phyloP scores from a whole-genome alignment of 169 alveolate species.

The Plasmodium gallinaceum region DNA sequence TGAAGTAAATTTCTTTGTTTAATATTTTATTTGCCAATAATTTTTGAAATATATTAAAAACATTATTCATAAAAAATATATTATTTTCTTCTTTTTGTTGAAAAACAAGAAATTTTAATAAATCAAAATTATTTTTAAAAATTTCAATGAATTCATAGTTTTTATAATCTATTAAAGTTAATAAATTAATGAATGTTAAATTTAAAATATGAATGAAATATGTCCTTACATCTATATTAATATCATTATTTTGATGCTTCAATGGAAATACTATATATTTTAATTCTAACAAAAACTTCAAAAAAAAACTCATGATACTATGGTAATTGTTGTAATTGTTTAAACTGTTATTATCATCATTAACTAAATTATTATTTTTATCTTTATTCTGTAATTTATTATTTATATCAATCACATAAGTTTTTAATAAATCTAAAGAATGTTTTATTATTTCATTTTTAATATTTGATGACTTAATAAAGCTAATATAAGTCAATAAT shows the following conservation, averaged over 20 bases:
- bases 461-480: not conserved
- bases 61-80: not conserved
- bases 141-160: not conserved
- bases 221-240: not conserved
- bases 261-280: not conserved
- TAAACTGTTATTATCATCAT: not conserved
- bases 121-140: conserved; percentile 1
- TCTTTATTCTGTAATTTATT: not conserved
- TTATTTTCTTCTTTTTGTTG: not conserved
- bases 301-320: not conserved
- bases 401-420: not conserved
- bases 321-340: not conserved
- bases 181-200: not conserved
- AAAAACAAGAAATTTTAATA: not conserved
- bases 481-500: conserved; percentile 7
- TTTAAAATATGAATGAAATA: not conserved
- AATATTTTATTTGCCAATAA: not conserved
- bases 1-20: not conserved
- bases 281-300: conserved; percentile 3
- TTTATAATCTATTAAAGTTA: not conserved
- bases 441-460: not conserved
- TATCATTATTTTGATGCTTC: not conserved
- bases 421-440: conserved; percentile 11
- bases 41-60: not conserved
- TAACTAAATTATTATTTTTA: too few species aligned